A percentile compares a stretch with the other conserved stretches of the same genome.
These are phyloP conservation scores for Xylaria sp. DNA, from an alignment of 2,329 filamentous ascomycete genomes.

Conservation along the genomic window DNA sequence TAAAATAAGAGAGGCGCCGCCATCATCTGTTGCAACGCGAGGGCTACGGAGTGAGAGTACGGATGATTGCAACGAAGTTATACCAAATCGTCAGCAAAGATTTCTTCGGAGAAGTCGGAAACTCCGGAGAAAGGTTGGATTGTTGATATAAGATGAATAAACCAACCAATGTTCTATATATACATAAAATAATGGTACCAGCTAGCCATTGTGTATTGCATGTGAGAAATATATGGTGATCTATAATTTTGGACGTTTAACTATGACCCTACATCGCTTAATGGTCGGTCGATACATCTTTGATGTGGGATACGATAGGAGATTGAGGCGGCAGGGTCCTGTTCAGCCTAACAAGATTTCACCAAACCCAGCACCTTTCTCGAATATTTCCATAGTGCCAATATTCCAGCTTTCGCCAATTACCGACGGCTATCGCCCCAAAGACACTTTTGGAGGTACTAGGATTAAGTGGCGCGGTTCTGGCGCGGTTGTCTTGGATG, in stretches of 20 bases:
- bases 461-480: background rate
- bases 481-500: constrained; percentile 1
- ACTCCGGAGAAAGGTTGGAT: constrained; percentile 38
- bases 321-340: background rate
- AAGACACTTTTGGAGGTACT: background rate
- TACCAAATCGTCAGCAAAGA: constrained; percentile 37
- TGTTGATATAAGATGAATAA: constrained; percentile 42
- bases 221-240: background rate
- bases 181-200: constrained; percentile 12
- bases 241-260: background rate
- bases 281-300: background rate
- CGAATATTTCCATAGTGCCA: constrained; percentile 16
- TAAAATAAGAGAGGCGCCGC: constrained; percentile 37
- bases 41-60: constrained; percentile 33
- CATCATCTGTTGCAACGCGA: constrained; percentile 36
- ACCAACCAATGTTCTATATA: constrained; percentile 40
- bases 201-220: constrained; percentile 5
- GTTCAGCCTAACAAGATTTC: background rate
- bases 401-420: background rate
- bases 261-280: background rate
- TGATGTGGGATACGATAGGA: too few relatives aligned
- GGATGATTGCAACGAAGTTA: constrained; percentile 42
- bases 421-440: background rate
- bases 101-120: constrained; percentile 30
- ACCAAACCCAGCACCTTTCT: constrained; percentile 9